Base-by-base conservation (phyloP, 1,284 basidiomycete species). In the Apiotrichum mycotoxinovorans region DNA sequence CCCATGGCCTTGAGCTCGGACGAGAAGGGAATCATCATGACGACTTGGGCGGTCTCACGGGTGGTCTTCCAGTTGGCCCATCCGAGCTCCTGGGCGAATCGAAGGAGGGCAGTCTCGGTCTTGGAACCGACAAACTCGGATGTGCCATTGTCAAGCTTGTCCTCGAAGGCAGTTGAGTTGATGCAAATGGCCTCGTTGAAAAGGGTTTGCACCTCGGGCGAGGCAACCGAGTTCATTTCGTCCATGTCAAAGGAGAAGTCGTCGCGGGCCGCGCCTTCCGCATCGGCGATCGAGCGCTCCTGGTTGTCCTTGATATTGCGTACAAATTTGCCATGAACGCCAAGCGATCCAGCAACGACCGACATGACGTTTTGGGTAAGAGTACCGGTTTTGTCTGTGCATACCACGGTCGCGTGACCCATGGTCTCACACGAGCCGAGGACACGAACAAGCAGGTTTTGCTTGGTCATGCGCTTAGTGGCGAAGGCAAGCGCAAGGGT, bases 351-450 rank as follows among this genome's bases (percentile, higher is more conserved):
- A 17, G 95, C 93, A 51, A 98, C 95, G 67, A 98, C 88, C 18
- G 86, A 85, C 95, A 98, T 98, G 69, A 81, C 82, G 80, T 98
- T 98, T 72, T 92, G 88, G 0, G 95, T 98, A 26, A 93, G 85
- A 9, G 92, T 83, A 60, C 81, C 78, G 1, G 93, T 95, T 80
- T 97, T 97, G 81, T 96, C 92, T 22, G 93, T 97, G 79, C 93
- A 97, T 27, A 97, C 84, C 61, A 97, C 94, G 23, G 88, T 95
- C 15, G 93, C 90, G 72, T 98, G 97, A 34, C 90, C 95, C 94
- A 98, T 98, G 9, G 91, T 98, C 80, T 98, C 95, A 77, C 95
- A 98, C 26, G 91, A 92, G 15, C 91, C 89, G 35, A 98, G 84
- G 3, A 98, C 88, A 63, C 95, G 91, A 20, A 98, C 95, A 47